Base-by-base conservation (phyloP, 768 basidiomycete species). In the Favolaschia claudopus region DNA sequence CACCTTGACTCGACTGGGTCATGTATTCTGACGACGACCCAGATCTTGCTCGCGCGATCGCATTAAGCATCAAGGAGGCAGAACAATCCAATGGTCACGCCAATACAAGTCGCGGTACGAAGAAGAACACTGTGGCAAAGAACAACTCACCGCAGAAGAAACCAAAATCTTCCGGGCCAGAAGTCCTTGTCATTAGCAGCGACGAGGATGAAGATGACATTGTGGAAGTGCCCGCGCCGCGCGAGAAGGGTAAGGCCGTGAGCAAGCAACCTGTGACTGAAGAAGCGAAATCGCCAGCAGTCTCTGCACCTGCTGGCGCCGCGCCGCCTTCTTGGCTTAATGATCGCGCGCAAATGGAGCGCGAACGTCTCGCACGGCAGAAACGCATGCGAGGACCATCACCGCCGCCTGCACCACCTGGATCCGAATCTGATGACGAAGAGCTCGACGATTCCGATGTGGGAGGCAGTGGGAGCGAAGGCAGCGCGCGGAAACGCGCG, bases 331-430 rank as follows among this genome's bases (percentile, higher is more conserved):
- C 53, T 25, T 84, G 83, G 56, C 64, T 85, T 7, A 72, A 72
- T 1, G 84, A 88, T 56, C 78, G 87, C 8, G 83, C 83, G 5
- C 76, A 81, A 60, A 67, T 88, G 43, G 88, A 89, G 68, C 76
- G 73, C 44, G 86, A 83, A 54, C 77, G 87, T 12, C 66, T 87
- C 4, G 82, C 74, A 19, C 72, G 87, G 13, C 80, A 82, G 59
- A 85, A 84, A 64, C 79, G 81, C 25, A 50, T 72, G 3, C 79
- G 75, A 7, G 74, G 69, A 13, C 77, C 78, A 8, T 55, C 57
- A 19, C 55, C 60, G 12, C 45, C 62, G 28, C 54, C 31, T 13
- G 50, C 37, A 49, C 60, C 52, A 36, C 71, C 38, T 52, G 56
- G 13, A 46, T 52, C 63, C n/a, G 54, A 66, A 24, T 48, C 43